Evolutionary conservation across 441 rosid genomes (phyloP), one percentile per base, ranked within the genome.

Genomic region (Raphanus hybrid): DNA sequence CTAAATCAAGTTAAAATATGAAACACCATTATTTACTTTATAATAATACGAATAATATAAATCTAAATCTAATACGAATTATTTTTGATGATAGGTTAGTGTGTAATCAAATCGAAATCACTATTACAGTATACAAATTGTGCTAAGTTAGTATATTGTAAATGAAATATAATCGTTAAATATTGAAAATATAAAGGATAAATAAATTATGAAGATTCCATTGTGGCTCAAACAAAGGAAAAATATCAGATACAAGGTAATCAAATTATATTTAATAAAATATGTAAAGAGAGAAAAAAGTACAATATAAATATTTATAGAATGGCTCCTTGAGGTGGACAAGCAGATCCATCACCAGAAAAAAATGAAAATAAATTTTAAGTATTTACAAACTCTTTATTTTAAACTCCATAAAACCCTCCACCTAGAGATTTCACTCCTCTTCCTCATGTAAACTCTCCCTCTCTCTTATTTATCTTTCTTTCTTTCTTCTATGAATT

Each of bases 401-500:
- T 20, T 20, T 20, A 20, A 20, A 29, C 32, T 29, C 32, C 32
- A 29, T 29, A 29, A 29, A 29, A 29, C 34, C 34, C 34, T 29
- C 34, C 69, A 64, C 67, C 39, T 64, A 55, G 62, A 69, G 86
- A 83, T 78, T 86, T 91, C 90, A 86, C 82, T 80, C 82, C 67
- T 70, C 82, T 80, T 75, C 73, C 73, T 80, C 69, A 70, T 80
- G 76, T 80, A 80, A 75, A 69, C 82, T 70, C 69, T 74, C 72
- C 70, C 67, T 74, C 69, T 77, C 66, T 73, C 60, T 60, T 59
- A 23, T 23, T 23, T 23, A 23, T 23, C 26, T 23, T 57, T 74
- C 41, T 12, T n/a, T 37, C 27, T 77, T 52, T 64, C 71, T 29
- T 74, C 70, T 79, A 35, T 43, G 29, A 20, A 15, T 78, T 73